Percentiles rank a stretch among this genome's conserved stretches.
Evolutionary conservation across 1,139 yeast species (phyloP).

Genomic region (Petasospora rhodanensis): DNA sequence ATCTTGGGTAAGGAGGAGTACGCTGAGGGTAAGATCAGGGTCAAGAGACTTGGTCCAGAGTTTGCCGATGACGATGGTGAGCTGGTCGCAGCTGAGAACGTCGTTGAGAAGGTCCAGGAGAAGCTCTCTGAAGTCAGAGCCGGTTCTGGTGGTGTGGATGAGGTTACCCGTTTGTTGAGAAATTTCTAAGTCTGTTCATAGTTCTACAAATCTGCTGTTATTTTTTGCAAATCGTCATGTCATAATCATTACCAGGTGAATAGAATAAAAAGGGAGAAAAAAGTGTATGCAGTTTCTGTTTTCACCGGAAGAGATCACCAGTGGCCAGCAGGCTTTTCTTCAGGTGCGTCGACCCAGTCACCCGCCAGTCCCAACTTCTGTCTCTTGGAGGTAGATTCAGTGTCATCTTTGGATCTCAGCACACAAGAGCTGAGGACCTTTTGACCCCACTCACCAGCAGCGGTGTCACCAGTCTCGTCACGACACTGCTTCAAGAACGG

Average conservation of each 20-base stretch:
- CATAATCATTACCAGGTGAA: too few relatives aligned
- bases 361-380: constrained; percentile 25
- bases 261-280: too few relatives aligned
- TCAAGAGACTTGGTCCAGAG: constrained; percentile 85
- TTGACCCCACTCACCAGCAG: constrained; percentile 88
- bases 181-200: constrained; percentile 38
- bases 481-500: constrained; percentile 93
- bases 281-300: too few relatives aligned
- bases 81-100: constrained; percentile 54
- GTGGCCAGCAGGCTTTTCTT: constrained; percentile 23
- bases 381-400: constrained; percentile 15
- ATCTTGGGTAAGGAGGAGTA: constrained; percentile 94
- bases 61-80: constrained; percentile 88
- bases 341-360: constrained; percentile 18
- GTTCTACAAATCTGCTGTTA: too few relatives aligned
- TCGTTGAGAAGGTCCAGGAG: constrained; percentile 50
- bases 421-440: constrained; percentile 63
- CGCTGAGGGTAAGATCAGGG: constrained; percentile 68
- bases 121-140: constrained; percentile 41
- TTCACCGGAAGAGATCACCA: too few relatives aligned
- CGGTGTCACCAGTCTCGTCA: constrained; percentile 91
- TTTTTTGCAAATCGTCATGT: too few relatives aligned
- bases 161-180: constrained; percentile 55
- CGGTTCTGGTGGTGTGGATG: constrained; percentile 39
- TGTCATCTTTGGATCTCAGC: constrained; percentile 26